Percentiles rank a stretch among this genome's conserved stretches.
Evolutionary conservation across 2,329 filamentous ascomycete genomes (phyloP).

Genomic region (Fusarium multiceps): DNA sequence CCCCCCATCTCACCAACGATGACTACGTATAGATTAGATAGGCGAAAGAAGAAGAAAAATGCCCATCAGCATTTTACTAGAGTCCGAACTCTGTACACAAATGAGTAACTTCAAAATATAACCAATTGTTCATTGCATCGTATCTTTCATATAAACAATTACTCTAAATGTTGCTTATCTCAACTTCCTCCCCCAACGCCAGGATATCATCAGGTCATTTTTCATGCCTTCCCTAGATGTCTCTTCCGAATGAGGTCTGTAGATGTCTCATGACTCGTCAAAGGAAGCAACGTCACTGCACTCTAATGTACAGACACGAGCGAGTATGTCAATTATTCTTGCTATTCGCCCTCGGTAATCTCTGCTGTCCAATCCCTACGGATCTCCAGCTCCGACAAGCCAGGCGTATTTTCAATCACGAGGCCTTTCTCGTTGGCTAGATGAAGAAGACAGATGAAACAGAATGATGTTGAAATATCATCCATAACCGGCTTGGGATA

Average conservation of each 20-base stretch:
- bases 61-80: background rate
- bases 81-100: background rate
- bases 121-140: slow-evolving; percentile 29
- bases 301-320: slow-evolving; percentile 10
- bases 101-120: background rate
- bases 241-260: slow-evolving; percentile 15
- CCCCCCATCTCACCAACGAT: background rate
- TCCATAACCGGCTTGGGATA: slow-evolving; percentile 88
- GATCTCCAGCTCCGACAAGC: slow-evolving; percentile 69
- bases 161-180: slow-evolving; percentile 24
- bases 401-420: slow-evolving; percentile 73
- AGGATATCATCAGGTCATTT: slow-evolving; percentile 36
- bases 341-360: slow-evolving; percentile 57
- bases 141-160: slow-evolving; percentile 31
- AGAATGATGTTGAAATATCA: slow-evolving; percentile 92
- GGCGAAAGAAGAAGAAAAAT: background rate
- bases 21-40: background rate
- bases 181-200: slow-evolving; percentile 36
- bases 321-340: slow-evolving; percentile 6
- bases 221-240: slow-evolving; percentile 18
- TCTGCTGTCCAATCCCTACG: slow-evolving; percentile 71
- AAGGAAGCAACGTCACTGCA: background rate
- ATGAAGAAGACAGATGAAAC: slow-evolving; percentile 94
- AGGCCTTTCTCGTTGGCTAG: slow-evolving; percentile 93
- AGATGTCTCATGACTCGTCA: slow-evolving; percentile 4